Percentiles rank a stretch among this genome's conserved stretches.
These are phyloP conservation scores for Coleophoma crateriformis DNA, from an alignment of 2,329 filamentous ascomycete genomes.

Conservation along the genomic window DNA sequence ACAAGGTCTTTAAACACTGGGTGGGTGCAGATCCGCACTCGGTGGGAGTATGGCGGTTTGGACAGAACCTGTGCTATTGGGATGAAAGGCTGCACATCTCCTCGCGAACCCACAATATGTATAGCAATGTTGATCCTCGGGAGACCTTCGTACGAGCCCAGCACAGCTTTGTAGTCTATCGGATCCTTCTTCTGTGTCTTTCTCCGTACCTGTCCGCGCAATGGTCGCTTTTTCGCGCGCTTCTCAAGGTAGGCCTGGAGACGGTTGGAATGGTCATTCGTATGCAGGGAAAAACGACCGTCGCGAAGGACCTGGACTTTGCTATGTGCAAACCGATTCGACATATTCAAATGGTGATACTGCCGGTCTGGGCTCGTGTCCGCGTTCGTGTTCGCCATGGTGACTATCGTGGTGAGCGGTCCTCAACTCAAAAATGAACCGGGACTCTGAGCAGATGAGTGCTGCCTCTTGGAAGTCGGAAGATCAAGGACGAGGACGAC, in stretches of 20 bases:
- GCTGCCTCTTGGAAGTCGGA: no score
- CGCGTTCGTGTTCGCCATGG: not conserved
- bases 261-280: not conserved
- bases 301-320: not conserved
- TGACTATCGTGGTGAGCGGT: not conserved
- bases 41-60: constrained; percentile 55
- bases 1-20: constrained; percentile 60
- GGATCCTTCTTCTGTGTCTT: not conserved
- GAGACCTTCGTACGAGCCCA: constrained; percentile 21
- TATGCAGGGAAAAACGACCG: not conserved
- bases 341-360: not conserved
- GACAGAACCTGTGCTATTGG: constrained; percentile 53
- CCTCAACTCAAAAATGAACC: no score
- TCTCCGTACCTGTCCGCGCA: not conserved
- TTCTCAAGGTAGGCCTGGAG: not conserved
- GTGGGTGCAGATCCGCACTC: constrained; percentile 69
- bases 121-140: constrained; percentile 61
- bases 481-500: no score
- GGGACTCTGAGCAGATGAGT: no score
- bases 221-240: not conserved
- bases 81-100: constrained; percentile 69
- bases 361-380: not conserved
- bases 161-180: not conserved
- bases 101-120: constrained; percentile 66
- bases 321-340: not conserved